Conservation (phyloP, 2,329 filamentous ascomycete genomes). For the Aspergillus pseudotamarii region DNA sequence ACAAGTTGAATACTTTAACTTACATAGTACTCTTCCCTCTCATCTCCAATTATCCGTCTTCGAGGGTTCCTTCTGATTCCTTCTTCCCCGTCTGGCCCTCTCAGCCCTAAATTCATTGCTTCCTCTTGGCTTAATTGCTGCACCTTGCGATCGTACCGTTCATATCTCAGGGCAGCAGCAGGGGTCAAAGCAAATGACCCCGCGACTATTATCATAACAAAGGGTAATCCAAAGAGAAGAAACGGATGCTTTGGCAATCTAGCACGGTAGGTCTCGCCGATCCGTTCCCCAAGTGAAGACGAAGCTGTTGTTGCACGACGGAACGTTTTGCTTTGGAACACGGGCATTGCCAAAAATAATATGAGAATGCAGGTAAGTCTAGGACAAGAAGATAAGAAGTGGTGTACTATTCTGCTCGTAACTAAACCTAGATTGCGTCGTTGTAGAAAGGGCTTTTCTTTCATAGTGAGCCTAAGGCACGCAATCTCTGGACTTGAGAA, state of each 20-base stretch:
- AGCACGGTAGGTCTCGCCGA: constrained; percentile 77
- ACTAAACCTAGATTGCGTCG: not conserved
- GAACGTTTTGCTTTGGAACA: constrained; percentile 73
- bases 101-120: constrained; percentile 73
- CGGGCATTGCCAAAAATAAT: constrained; percentile 51
- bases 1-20: constrained; percentile 15
- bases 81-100: constrained; percentile 74
- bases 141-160: constrained; percentile 88
- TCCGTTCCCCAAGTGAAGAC: constrained; percentile 63
- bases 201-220: constrained; percentile 84
- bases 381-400: not conserved
- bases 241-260: constrained; percentile 80
- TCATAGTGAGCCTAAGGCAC: constrained; percentile 4
- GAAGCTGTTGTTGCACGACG: constrained; percentile 55
- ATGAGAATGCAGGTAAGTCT: not conserved
- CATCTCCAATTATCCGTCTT: constrained; percentile 44
- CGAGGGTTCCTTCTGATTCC: constrained; percentile 61
- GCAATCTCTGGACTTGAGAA: no score
- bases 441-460: not conserved
- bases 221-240: constrained; percentile 89
- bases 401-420: not conserved
- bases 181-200: constrained; percentile 94
- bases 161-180: constrained; percentile 90
- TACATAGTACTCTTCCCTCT: constrained; percentile 53
- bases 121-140: constrained; percentile 83